Conservation (phyloP, 2,329 filamentous ascomycete species). For the Fusarium decemcellulare region DNA sequence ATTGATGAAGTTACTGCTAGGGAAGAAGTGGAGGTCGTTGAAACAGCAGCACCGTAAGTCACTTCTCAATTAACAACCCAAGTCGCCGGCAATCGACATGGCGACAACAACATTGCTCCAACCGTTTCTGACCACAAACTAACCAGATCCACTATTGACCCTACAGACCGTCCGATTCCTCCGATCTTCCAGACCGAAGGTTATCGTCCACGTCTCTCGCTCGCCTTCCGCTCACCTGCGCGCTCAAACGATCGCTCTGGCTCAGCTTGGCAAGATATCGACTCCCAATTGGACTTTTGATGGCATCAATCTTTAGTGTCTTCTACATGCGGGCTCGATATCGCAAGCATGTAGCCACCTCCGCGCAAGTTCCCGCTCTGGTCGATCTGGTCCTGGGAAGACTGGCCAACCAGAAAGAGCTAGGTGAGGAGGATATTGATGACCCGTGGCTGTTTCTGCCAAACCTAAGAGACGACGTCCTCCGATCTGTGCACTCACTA, state of each 20-base stretch:
- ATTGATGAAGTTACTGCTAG: slow-evolving; percentile 78
- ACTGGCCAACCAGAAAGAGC: slow-evolving; percentile 85
- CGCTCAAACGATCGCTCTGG: slow-evolving; percentile 82
- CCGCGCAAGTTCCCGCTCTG: slow-evolving; percentile 83
- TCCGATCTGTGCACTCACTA: slow-evolving; percentile 85
- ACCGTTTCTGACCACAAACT: slow-evolving; percentile 76
- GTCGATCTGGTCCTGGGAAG: slow-evolving; percentile 89
- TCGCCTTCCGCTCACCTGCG: slow-evolving; percentile 88
- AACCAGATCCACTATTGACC: slow-evolving; percentile 84
- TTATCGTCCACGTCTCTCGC: slow-evolving; percentile 92
- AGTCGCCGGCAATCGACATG: slow-evolving; percentile 29
- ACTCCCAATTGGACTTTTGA: slow-evolving; percentile 82
- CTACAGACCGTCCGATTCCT: slow-evolving; percentile 80
- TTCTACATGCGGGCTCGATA: slow-evolving; percentile 77
- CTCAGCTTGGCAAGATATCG: slow-evolving; percentile 89
- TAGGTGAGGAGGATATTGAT: slow-evolving; percentile 76
- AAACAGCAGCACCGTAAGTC: slow-evolving; percentile 66
- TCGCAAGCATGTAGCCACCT: slow-evolving; percentile 73
- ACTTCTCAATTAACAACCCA: slow-evolving; percentile 32
- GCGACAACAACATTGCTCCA: slow-evolving; percentile 40
- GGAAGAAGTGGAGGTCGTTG: slow-evolving; percentile 70
- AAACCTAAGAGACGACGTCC: slow-evolving; percentile 91
- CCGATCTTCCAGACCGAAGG: slow-evolving; percentile 71
- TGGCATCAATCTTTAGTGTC: slow-evolving; percentile 62
- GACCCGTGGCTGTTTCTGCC: slow-evolving; percentile 90